Evolutionary conservation across 2,329 filamentous ascomycete species (phyloP), one percentile per base, ranked within the genome.

Genomic region (Exophiala sideris): DNA sequence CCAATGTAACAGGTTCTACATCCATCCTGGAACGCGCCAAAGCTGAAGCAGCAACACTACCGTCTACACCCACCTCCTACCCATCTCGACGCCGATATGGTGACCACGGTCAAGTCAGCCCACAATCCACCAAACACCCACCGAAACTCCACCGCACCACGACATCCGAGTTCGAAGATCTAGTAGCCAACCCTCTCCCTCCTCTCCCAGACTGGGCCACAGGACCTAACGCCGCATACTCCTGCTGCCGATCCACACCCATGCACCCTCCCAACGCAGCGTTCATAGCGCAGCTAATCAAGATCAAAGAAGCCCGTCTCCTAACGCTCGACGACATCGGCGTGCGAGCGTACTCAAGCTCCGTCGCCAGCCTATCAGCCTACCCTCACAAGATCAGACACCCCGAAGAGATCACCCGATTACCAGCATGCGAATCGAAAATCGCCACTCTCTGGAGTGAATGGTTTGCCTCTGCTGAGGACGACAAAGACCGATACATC

Each of bases 351-450:
- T 97, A 97, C 67, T 91, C 88, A 29, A 91, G 87, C 1, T 85
- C 87, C 10, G 95, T 97, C 60, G 90, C 94, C 5, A 75, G 88
- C 0, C 70, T 99, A 14, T 83, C 89, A 3, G 89, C 92, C 1
- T 96, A 96, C 64, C 90, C 91, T 0, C 72, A 83, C 64, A 70
- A 67, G 38, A 67, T 87, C 56, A 72, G 67, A 16, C 73, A 64
- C 3, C 63, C 72, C 1, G 65, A 67, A 2, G 76, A 80, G 57
- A 66, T 80, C 29, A 65, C 70, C 3, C 62, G 70, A 3, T 73
- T 99, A 0, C 91, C 91, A 0, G 89, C 90, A 1, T 96, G 91
- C 66, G 86, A 91, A 39, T 73, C 76, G 42, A 96, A 94, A 68
- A 87, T 94, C 36, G 87, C 87, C 1, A 77, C 82, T 44, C 77